A percentile compares a stretch with the other conserved stretches of the same genome.
Conservation (phyloP, 176 grass and related monocot species). For the Zoysia pacifica region DNA sequence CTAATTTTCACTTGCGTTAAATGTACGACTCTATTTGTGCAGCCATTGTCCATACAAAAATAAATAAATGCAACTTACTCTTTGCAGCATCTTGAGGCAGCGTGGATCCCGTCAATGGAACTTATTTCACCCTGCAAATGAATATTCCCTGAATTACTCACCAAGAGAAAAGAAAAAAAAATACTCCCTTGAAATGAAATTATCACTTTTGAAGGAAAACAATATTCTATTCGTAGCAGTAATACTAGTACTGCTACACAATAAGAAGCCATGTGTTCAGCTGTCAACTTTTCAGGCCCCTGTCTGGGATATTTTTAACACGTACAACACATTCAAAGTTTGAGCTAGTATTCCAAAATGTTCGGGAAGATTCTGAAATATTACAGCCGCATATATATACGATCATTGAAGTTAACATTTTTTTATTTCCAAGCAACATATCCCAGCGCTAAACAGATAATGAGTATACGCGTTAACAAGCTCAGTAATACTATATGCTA, state of each 20-base stretch:
- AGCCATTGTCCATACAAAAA: neutral
- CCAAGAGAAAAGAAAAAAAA: neutral
- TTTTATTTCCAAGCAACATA: neutral
- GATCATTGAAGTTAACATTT: neutral
- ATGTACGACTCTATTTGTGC: neutral
- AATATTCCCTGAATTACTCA: neutral
- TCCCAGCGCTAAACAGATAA: neutral
- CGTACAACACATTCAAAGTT: slow-evolving; percentile 7
- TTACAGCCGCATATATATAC: neutral
- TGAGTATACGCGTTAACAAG: neutral
- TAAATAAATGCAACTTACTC: slow-evolving; percentile 52
- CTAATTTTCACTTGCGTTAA: too few relatives aligned
- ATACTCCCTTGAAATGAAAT: slow-evolving; percentile 6
- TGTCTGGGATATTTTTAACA: slow-evolving; percentile 47
- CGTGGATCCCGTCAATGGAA: slow-evolving; percentile 54
- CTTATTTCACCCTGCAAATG: slow-evolving; percentile 61
- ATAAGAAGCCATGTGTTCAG: slow-evolving; percentile 32
- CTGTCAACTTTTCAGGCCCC: slow-evolving; percentile 52
- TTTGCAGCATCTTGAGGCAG: slow-evolving; percentile 81
- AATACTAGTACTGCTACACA: neutral
- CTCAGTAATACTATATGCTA: neutral
- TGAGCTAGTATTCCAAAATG: neutral
- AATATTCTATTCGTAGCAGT: slow-evolving; percentile 12
- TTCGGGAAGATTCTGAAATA: neutral
- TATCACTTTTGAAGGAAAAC: neutral